Percentiles rank a stretch among this genome's conserved stretches.
These are phyloP conservation scores for Sordariomycetes sp. DNA, from an alignment of 2,329 filamentous ascomycete species.

Conservation along the genomic window DNA sequence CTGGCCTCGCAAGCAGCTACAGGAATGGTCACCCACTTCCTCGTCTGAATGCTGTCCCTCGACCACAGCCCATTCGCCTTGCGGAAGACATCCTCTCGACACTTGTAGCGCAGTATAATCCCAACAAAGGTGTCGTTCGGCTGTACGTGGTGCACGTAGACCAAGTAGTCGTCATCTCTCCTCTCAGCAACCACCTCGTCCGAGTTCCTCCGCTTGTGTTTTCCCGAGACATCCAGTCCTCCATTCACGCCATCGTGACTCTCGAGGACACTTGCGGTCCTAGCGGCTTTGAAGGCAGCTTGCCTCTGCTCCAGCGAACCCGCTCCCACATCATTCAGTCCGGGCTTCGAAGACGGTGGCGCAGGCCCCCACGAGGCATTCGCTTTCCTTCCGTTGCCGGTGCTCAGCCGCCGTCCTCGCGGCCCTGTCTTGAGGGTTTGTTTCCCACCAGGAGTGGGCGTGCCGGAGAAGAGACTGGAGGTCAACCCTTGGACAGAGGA, in stretches of 20 bases:
- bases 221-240: slow-evolving; percentile 43
- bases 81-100: slow-evolving; percentile 70
- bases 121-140: slow-evolving; percentile 83
- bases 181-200: slow-evolving; percentile 51
- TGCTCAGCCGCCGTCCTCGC: slow-evolving; percentile 22
- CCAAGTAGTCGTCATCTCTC: slow-evolving; percentile 61
- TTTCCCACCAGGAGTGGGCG: neutral
- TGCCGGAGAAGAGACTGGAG: slow-evolving; percentile 27
- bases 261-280: slow-evolving; percentile 50
- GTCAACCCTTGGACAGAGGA: slow-evolving; percentile 46
- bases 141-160: slow-evolving; percentile 82
- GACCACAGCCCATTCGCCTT: slow-evolving; percentile 94
- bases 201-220: slow-evolving; percentile 58
- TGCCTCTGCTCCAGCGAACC: slow-evolving; percentile 46
- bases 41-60: slow-evolving; percentile 78
- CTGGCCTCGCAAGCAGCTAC: slow-evolving; percentile 84
- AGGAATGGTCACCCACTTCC: slow-evolving; percentile 73
- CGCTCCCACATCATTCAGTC: slow-evolving; percentile 39
- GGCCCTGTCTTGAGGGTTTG: neutral
- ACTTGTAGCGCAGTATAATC: slow-evolving; percentile 83
- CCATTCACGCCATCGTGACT: slow-evolving; percentile 52
- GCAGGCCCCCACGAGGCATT: slow-evolving; percentile 37
- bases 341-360: slow-evolving; percentile 28
- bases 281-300: slow-evolving; percentile 43
- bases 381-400: neutral